A percentile compares a stretch with the other conserved stretches of the same genome.
phyloP scores from a whole-genome alignment of 2,329 filamentous ascomycete genomes.

The Cordyceps cateniannulata region DNA sequence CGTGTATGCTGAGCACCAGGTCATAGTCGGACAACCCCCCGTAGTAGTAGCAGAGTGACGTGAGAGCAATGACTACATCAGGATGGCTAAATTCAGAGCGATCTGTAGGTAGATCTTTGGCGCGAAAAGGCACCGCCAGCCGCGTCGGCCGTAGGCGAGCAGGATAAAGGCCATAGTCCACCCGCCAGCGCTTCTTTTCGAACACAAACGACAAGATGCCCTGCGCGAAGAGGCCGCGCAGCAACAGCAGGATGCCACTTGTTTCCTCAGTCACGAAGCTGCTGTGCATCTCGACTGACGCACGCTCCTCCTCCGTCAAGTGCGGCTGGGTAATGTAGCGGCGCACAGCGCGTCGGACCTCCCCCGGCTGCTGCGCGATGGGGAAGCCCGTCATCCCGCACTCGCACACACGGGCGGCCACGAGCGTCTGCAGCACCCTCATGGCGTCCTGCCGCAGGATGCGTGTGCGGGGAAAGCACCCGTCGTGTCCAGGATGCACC shows the following conservation, averaged over 20 bases:
- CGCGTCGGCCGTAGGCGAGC: slow-evolving; percentile 32
- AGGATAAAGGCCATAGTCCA: slow-evolving; percentile 54
- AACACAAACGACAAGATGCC: slow-evolving; percentile 50
- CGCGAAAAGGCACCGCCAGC: slow-evolving; percentile 53
- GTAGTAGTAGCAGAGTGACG: slow-evolving; percentile 50
- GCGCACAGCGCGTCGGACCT: background rate
- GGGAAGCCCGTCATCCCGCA: slow-evolving; percentile 37
- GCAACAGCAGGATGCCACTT: slow-evolving; percentile 19
- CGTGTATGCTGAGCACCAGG: no score
- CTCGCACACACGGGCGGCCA: slow-evolving; percentile 23
- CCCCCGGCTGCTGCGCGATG: slow-evolving; percentile 27
- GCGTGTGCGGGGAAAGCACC: background rate
- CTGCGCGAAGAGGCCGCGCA: slow-evolving; percentile 50
- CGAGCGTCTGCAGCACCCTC: slow-evolving; percentile 22
- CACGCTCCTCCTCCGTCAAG: background rate
- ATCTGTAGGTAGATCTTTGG: slow-evolving; percentile 49
- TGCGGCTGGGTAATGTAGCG: background rate
- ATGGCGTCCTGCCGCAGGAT: background rate
- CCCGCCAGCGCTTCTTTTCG: slow-evolving; percentile 53
- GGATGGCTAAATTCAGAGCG: slow-evolving; percentile 58
- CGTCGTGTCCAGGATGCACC: background rate
- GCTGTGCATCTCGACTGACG: background rate
- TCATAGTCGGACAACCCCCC: slow-evolving; percentile 35
- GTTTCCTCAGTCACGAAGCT: background rate
- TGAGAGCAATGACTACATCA: slow-evolving; percentile 50